Base-by-base conservation (phyloP, 2,329 filamentous ascomycete species). In the Penicillium sp. region DNA sequence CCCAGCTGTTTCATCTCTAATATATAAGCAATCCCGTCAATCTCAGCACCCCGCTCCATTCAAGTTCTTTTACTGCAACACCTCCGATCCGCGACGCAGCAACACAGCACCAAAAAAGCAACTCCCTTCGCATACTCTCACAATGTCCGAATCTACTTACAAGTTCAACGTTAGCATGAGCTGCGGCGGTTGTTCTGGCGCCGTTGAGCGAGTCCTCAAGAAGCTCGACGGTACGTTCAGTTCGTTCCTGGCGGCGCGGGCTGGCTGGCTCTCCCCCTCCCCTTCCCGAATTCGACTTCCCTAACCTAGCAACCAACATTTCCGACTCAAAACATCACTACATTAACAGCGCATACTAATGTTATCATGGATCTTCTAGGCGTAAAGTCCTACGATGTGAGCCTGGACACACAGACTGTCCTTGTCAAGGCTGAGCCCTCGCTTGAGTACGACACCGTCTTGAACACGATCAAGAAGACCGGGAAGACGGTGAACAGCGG, bases 161-260 rank as follows among this genome's bases (percentile, higher is more conserved):
- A 92, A 95, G 79, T 98, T 98, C 85, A 89, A 93, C 80, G 88
- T 98, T 78, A 85, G 83, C 80, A 99, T 99, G 95, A 91, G 84
- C 85, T 99, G 95, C 83, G 88, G 91, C 76, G 95, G 95, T 78
- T 99, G 95, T 89, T 97, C 93, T 50, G 93, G 93, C 73, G 95
- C 95, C 69, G 86, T 99, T 49, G 91, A 96, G 81, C 87, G 93
- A 56, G 93, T 97, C 50, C 88, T 99, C 67, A 94, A 91, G 83
- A 97, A 92, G 83, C 88, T 96, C 2, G 90, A 96, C 21, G 93
- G 93, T 96, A 76, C 67, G 86, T 79, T 65, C 48, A 46, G 30
- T 23, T 19, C 11, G 45, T 47, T 47, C 45, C 45, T 47, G 45
- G 45, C 45, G 45, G n/a, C 45, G 26, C 26, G 26, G 26, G 26